Evolutionary conservation across 257 asterid species (phyloP).

Genomic region (Mitragyna speciosa): DNA sequence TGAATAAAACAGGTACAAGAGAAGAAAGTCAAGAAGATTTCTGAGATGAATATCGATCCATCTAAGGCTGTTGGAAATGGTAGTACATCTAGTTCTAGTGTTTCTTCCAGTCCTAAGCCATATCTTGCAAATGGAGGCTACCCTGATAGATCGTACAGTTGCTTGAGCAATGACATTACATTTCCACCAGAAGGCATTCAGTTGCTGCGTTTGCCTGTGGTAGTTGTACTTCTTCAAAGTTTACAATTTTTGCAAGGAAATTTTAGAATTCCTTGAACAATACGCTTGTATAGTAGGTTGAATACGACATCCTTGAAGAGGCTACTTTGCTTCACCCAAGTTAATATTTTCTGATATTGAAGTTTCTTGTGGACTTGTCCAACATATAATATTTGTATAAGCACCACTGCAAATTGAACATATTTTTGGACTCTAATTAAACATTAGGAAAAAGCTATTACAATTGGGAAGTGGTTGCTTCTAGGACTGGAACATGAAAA

Average conservation of each 20-base stretch:
- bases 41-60: slow-evolving; percentile 76
- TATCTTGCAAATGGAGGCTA: slow-evolving; percentile 63
- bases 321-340: background rate
- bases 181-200: slow-evolving; percentile 74
- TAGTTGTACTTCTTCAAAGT: slow-evolving; percentile 57
- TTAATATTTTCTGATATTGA: background rate
- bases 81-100: slow-evolving; percentile 59
- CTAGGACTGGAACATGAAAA: background rate
- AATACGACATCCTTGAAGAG: background rate
- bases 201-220: slow-evolving; percentile 89
- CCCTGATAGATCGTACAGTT: slow-evolving; percentile 51
- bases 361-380: background rate
- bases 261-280: background rate
- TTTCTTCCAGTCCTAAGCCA: slow-evolving; percentile 57
- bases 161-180: slow-evolving; percentile 57
- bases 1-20: slow-evolving; percentile 78
- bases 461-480: background rate
- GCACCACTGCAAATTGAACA: background rate
- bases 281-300: background rate
- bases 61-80: slow-evolving; percentile 64
- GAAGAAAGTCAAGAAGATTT: slow-evolving; percentile 91
- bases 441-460: background rate
- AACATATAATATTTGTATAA: background rate
- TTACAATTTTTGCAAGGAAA: background rate
- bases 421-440: background rate